Evolutionary conservation across 345 rosid species (phyloP).

Genomic region (Salix exigua): DNA sequence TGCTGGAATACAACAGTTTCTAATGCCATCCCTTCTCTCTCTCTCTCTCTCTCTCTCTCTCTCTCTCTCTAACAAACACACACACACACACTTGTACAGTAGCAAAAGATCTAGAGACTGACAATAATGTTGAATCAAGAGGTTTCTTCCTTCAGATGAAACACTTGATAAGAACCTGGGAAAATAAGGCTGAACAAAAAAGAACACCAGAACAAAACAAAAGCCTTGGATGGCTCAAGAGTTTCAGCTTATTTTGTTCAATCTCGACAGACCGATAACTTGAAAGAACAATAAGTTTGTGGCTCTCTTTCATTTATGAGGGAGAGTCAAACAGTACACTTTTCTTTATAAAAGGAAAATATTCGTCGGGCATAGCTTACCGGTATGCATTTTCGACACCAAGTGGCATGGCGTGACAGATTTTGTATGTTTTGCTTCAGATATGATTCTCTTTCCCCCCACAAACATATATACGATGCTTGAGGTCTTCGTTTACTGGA

Average conservation of each 20-base stretch:
- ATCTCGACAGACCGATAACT: not conserved
- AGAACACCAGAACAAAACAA: not conserved
- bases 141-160: not conserved
- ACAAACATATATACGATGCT: not conserved
- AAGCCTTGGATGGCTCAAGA: not conserved
- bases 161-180: not conserved
- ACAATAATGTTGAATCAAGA: not conserved
- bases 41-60: not conserved
- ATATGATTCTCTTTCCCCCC: not conserved
- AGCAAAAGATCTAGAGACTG: not conserved
- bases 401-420: not conserved
- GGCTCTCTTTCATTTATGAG: not conserved
- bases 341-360: not conserved
- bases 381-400: not conserved
- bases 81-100: not conserved
- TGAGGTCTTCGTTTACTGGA: not conserved
- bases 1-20: slow-evolving; percentile 37
- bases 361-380: not conserved
- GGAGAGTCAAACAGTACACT: not conserved
- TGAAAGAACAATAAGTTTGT: not conserved
- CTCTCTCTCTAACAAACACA: too few relatives aligned
- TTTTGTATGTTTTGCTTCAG: not conserved
- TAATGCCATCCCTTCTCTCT: slow-evolving; percentile 19
- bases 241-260: not conserved
- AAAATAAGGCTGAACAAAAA: not conserved